Conservation (phyloP, 148 eudicot species). For the Tetragonia tetragonoides region DNA sequence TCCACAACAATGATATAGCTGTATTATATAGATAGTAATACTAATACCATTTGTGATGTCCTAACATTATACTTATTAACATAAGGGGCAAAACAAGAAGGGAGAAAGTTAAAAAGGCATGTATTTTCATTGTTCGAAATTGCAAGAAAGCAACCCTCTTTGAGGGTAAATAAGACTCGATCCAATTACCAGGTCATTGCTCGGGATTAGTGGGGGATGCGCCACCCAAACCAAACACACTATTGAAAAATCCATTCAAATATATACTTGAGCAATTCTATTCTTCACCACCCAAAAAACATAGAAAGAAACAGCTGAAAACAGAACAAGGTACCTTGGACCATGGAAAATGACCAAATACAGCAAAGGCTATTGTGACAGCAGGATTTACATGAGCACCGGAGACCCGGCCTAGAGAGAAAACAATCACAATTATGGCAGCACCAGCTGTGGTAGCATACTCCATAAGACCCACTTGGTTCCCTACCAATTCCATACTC, state of each 20-base stretch:
- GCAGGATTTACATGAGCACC: slow-evolving; percentile 97
- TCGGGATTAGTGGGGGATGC: no score
- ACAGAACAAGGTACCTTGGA: slow-evolving; percentile 38
- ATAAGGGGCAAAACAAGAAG: neutral
- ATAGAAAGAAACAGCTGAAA: no score
- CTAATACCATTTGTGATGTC: neutral
- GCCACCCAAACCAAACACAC: no score
- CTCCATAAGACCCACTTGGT: slow-evolving; percentile 53
- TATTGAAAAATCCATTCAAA: no score
- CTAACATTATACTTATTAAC: neutral
- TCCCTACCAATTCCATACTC: slow-evolving; percentile 43
- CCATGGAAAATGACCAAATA: slow-evolving; percentile 80
- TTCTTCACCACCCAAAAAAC: no score
- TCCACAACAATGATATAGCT: neutral
- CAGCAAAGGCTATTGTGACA: slow-evolving; percentile 75
- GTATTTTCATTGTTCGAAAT: no score
- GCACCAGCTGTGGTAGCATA: slow-evolving; percentile 75
- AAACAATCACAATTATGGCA: slow-evolving; percentile 54
- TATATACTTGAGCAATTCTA: no score
- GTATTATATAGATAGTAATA: no score
- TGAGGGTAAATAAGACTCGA: no score
- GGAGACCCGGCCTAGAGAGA: slow-evolving; percentile 57
- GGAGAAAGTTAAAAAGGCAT: neutral
- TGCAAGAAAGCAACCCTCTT: no score
- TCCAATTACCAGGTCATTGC: no score